phyloP scores from a whole-genome alignment of 148 eudicot species.

The Amaranthus hypochondriacus region DNA sequence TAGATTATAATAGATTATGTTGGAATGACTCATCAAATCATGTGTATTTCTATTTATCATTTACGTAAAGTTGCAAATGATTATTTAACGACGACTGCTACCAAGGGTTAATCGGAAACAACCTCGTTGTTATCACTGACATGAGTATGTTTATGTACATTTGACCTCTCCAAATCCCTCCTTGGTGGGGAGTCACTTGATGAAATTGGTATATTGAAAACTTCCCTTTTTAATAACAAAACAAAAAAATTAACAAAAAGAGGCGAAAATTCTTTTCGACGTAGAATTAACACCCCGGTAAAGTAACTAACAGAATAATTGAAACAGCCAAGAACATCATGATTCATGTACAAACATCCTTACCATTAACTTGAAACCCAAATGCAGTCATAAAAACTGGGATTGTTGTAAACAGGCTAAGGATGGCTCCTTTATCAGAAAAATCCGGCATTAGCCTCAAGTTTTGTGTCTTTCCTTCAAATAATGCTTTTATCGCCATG shows the following conservation, averaged over 20 bases:
- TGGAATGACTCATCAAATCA: background rate
- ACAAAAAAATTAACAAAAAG: background rate
- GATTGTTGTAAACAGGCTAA: conserved; percentile 69
- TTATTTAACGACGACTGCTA: no score
- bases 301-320: background rate
- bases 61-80: no score
- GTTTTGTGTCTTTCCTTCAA: conserved; percentile 58
- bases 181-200: no score
- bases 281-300: background rate
- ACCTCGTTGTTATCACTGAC: no score
- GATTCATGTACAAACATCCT: conserved; percentile 11
- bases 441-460: conserved; percentile 68
- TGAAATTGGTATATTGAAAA: background rate
- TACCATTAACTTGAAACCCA: conserved; percentile 82
- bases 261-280: background rate
- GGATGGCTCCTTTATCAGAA: conserved; percentile 37
- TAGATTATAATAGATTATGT: no score
- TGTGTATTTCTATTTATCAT: background rate
- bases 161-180: no score
- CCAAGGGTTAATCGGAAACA: no score
- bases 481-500: conserved; percentile 69
- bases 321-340: background rate
- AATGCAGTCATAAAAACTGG: conserved; percentile 85
- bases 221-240: background rate
- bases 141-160: no score